Evolutionary conservation across 2,329 filamentous ascomycete species (phyloP), one percentile per base, ranked within the genome.

Genomic region (Fusarium piperis): DNA sequence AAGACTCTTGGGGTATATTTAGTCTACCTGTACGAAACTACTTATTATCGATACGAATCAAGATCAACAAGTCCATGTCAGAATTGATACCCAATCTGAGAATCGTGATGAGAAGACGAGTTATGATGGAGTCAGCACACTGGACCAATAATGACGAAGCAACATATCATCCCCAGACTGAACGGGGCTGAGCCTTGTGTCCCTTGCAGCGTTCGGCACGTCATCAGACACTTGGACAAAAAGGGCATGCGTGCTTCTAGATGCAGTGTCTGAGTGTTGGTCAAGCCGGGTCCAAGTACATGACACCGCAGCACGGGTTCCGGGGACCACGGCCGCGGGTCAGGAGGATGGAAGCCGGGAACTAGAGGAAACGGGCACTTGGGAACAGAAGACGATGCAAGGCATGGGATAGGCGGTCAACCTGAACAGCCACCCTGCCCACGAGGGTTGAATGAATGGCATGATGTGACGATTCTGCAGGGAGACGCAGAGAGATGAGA

Each of bases 381-480:
- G 65, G 69, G 44, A 48, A 48, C 44, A 28, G 26, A 18, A 65
- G 65, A 58, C 44, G n/a, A 59, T 63, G 65, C 58, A 67, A 48
- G 48, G 53, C n/a, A 39, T 57, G 33, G 8, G 26, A 36, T 18
- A 13, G n/a, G 30, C 11, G 44, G 44, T 36, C 51, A 39, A 38
- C 16, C 13, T 35, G 46, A 30, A 48, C 44, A 48, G 44, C 44
- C 13, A 23, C 33, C 26, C 5, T 39, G 18, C 52, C 23, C 48
- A 13, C 36, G 30, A 39, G 38, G 7, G n/a, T 56, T 41, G n/a
- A 5, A 46, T 32, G 56, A 18, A 46, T 30, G 18, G 44, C 39
- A 69, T 56, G 41, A 51, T 38, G 41, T 53, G 58, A 51, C 65
- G 20, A 38, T 59, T 59, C 65, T 72, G 61, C 65, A 72, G 53